These are phyloP conservation scores for Rachicladosporium sp. DNA, from an alignment of 2,329 filamentous ascomycete genomes.

Conservation along the genomic window DNA sequence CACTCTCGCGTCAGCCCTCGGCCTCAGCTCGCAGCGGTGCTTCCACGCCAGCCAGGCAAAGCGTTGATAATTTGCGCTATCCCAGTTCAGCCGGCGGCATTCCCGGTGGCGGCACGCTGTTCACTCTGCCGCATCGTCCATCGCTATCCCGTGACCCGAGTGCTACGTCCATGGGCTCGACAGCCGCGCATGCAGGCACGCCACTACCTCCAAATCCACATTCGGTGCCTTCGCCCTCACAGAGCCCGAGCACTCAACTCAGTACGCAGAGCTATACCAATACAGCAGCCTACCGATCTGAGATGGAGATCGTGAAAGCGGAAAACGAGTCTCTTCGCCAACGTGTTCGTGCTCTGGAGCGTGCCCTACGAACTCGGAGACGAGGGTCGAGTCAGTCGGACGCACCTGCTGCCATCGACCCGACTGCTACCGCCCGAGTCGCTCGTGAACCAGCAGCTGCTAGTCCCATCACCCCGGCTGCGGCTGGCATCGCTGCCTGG, in stretches of 20 bases:
- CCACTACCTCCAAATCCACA: constrained; percentile 10
- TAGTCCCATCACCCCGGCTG: constrained; percentile 2
- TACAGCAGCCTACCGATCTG: constrained; percentile 30
- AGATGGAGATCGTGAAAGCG: constrained; percentile 37
- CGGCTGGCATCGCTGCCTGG: constrained; percentile 17
- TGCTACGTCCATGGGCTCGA: constrained; percentile 14
- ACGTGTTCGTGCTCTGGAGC: constrained; percentile 36
- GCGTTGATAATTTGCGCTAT: constrained; percentile 16
- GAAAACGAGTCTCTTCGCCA: constrained; percentile 38
- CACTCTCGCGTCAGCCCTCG: constrained; percentile 22
- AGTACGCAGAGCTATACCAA: constrained; percentile 25
- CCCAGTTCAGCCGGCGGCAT: neutral
- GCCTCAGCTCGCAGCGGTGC: constrained; percentile 20
- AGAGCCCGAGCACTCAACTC: constrained; percentile 10
- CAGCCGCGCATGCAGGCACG: constrained; percentile 14
- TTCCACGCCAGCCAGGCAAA: constrained; percentile 23
- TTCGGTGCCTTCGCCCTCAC: constrained; percentile 11
- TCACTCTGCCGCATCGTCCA: constrained; percentile 22
- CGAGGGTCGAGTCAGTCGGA: constrained; percentile 22
- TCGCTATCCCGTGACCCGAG: constrained; percentile 21
- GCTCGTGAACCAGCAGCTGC: neutral
- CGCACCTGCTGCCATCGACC: constrained; percentile 5
- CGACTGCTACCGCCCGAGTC: neutral
- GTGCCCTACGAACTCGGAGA: constrained; percentile 25
- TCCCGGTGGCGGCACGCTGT: constrained; percentile 6